Conservation (phyloP, 306 rosid genomes). For the Erythrophleum fordii region DNA sequence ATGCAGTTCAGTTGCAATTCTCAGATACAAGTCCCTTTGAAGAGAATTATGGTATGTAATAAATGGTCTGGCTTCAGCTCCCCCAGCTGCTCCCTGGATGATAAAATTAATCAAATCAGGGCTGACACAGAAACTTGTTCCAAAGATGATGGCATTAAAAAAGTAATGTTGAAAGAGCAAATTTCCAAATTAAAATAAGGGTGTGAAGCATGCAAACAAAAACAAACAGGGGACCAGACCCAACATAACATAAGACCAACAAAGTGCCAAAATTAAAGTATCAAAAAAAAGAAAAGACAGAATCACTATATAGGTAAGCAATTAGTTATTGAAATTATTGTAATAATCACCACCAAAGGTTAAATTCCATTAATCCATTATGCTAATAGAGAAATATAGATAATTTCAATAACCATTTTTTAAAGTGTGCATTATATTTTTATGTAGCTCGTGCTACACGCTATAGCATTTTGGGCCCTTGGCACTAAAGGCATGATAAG, state of each 20-base stretch:
- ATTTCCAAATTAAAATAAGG: background rate
- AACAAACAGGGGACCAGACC: background rate
- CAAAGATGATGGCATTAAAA: background rate
- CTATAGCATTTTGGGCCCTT: background rate
- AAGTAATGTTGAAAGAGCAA: background rate
- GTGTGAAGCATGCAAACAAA: background rate
- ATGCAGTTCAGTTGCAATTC: slow-evolving; percentile 98
- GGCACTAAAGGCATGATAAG: background rate
- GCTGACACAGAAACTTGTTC: background rate
- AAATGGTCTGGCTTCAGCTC: slow-evolving; percentile 98
- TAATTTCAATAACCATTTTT: no score
- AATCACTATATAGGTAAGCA: background rate
- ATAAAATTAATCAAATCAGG: slow-evolving; percentile 46
- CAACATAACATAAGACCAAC: background rate
- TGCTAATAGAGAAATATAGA: background rate
- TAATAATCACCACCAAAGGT: background rate
- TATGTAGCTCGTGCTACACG: background rate
- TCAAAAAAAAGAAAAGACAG: background rate
- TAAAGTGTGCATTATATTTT: no score
- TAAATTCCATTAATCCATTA: background rate
- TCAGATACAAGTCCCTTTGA: slow-evolving; percentile 89
- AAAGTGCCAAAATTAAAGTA: background rate
- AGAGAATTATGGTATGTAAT: slow-evolving; percentile 93
- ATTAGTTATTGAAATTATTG: background rate
- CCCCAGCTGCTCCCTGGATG: slow-evolving; percentile 96